Base-by-base conservation (phyloP, 306 rosid species). In the Styphnolobium japonicum region DNA sequence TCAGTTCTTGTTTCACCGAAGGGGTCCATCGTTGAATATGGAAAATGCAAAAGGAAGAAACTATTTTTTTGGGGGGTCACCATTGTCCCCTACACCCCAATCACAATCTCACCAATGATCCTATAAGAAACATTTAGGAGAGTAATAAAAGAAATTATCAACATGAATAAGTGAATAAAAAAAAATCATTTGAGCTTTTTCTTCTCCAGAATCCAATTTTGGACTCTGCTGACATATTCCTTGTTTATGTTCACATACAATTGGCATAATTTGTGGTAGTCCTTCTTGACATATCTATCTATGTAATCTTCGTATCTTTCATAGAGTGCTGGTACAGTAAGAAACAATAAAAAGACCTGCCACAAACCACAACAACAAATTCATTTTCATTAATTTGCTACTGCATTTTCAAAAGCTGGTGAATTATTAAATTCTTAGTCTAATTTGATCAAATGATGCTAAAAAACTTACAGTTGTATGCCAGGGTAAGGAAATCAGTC, bases 401-500 rank as follows among this genome's bases (percentile, higher is more conserved):
- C 56, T 40, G 42, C 53, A 52, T 8, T 80, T 52, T 60, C 31
- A 48, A 60, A 34, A 51, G 80, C 19, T 51, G 58, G 61, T n/a
- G 27, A 61, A n/a, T 22, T 29, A 58, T 25, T 19, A n/a, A n/a
- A 29, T 34, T 37, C 34, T 21, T 39, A 82, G 10, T 73, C 51
- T 43, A 51, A 10, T 55, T 51, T 64, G 67, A 81, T 65, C 36
- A 62, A 49, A 67, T 52, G 18, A 67, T 21, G 63, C 43, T 52
- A 0, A n/a, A 27, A 49, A 71, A 85, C 99, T 89, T 85, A 96
- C 99, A 68, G 64, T 85, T 85, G 85, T 91, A 96, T 73, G 85
- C 80, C 81, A 93, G 86, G 71, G 98, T 96, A 55, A 88, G 88
- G 67, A 96, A 86, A 89, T 96, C 98, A 67, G 98, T 90, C 62